phyloP scores from a whole-genome alignment of 192 early-diverging fungal species.

The Backusella tuberculispora region DNA sequence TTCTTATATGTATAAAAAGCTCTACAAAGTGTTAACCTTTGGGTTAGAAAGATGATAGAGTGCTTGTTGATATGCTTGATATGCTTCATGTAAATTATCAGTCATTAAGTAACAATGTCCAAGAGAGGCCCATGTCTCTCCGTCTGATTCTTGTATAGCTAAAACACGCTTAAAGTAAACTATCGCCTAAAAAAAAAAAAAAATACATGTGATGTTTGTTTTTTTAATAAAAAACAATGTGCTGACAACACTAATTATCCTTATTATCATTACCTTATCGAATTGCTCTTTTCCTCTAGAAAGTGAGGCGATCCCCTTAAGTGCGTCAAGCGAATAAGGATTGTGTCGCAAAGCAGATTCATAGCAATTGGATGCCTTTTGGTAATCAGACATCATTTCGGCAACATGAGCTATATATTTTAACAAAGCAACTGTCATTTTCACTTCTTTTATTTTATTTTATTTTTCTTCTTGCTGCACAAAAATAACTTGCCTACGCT shows the following conservation, averaged over 20 bases:
- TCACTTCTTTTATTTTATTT: constrained; percentile 4
- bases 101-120: constrained; percentile 97
- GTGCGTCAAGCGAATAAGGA: constrained; percentile 81
- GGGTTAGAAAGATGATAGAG: constrained; percentile 91
- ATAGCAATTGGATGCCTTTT: constrained; percentile 86
- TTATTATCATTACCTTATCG: constrained; percentile 53
- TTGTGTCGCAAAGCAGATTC: constrained; percentile 93
- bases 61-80: constrained; percentile 95
- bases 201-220: neutral
- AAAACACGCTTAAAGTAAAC: constrained; percentile 94
- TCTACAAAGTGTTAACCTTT: constrained; percentile 56
- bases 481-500: constrained; percentile 47
- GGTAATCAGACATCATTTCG: constrained; percentile 70
- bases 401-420: constrained; percentile 36
- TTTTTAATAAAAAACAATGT: neutral
- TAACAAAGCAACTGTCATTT: neutral
- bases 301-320: constrained; percentile 83
- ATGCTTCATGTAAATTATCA: constrained; percentile 94
- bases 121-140: constrained; percentile 93
- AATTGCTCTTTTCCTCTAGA: constrained; percentile 86
- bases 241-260: too few relatives aligned
- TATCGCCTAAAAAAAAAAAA: constrained; percentile 62
- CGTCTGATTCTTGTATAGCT: constrained; percentile 78
- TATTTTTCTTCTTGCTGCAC: constrained; percentile 9
- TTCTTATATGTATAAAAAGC: neutral